Evolutionary conservation across 23 red algal genomes (phyloP).

Genomic region (Gracilaria domingensis): DNA sequence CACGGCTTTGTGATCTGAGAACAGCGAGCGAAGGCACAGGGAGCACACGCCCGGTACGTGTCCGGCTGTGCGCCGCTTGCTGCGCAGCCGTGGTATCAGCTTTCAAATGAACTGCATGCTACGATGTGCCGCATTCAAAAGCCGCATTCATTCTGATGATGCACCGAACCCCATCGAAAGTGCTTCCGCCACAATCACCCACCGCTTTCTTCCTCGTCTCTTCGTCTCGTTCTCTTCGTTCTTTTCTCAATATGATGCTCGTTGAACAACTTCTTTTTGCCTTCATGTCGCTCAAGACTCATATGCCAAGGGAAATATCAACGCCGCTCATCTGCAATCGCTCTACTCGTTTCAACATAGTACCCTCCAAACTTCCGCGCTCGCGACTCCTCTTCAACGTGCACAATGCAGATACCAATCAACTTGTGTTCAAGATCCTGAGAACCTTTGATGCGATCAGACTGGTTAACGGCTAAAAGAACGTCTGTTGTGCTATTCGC

Average conservation of each 20-base stretch:
- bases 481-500: background rate
- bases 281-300: background rate
- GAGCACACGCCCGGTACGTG: no score
- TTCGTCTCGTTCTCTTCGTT: no score
- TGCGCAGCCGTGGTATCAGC: no score
- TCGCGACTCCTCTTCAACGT: background rate
- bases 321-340: background rate
- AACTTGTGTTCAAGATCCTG: background rate
- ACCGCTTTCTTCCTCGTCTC: no score
- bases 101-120: no score
- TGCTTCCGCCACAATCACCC: no score
- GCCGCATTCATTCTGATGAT: no score
- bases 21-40: no score
- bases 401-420: background rate
- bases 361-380: background rate
- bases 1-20: no score
- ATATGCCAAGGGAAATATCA: background rate
- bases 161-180: no score
- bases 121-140: no score
- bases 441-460: background rate
- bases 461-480: background rate
- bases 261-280: background rate
- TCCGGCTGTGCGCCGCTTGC: no score
- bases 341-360: background rate
- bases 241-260: background rate